Percentiles rank a stretch among this genome's conserved stretches.
These are phyloP conservation scores for Stephania japonica DNA, from an alignment of 164 flowering plant genomes.

Conservation along the genomic window DNA sequence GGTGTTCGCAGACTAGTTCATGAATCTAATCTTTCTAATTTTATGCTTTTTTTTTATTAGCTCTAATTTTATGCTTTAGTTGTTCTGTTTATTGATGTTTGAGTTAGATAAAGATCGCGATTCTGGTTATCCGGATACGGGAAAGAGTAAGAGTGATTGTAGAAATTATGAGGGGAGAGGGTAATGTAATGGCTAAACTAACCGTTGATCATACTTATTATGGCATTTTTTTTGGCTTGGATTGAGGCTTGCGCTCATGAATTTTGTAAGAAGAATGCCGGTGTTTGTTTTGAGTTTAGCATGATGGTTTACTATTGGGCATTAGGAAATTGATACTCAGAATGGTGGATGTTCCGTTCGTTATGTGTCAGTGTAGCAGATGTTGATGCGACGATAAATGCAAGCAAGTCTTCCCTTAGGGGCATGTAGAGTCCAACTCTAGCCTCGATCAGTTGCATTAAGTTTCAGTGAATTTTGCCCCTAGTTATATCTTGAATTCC, in stretches of 20 bases:
- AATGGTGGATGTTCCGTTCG: neutral
- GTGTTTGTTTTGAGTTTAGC: neutral
- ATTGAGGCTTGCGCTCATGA: no score
- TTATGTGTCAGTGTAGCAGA: neutral
- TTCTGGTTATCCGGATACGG: neutral
- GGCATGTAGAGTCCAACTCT: no score
- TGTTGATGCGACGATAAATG: neutral
- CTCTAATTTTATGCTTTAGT: neutral
- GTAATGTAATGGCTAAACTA: neutral
- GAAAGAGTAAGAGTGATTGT: neutral
- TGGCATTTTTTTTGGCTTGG: neutral
- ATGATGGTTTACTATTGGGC: no score
- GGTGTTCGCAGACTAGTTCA: neutral
- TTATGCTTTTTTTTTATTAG: neutral
- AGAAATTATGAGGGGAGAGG: neutral
- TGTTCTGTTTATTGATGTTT: neutral
- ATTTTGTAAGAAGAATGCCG: neutral
- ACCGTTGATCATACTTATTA: neutral
- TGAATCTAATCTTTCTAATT: neutral
- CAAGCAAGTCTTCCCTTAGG: no score
- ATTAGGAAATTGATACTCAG: neutral
- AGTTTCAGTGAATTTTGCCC: no score
- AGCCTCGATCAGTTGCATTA: no score
- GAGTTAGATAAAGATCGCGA: neutral
- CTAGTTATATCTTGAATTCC: no score